phyloP scores from a whole-genome alignment of 768 basidiomycete species.

The Tulasnella sp. region DNA sequence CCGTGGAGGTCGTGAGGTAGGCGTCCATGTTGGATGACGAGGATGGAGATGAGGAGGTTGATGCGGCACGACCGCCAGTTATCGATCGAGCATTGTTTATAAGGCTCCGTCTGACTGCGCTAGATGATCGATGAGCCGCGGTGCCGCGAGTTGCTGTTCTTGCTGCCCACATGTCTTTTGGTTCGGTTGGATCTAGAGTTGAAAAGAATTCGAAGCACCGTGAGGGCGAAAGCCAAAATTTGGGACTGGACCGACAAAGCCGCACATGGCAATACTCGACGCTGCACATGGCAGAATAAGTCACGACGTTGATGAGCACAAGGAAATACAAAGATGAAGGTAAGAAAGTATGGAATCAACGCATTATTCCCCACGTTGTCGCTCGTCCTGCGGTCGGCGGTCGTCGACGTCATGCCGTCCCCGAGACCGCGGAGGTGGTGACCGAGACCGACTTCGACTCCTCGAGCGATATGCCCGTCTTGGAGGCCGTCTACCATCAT shows the following conservation, averaged over 20 bases:
- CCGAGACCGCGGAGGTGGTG: background rate
- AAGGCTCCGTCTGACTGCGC: background rate
- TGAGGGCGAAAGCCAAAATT: conserved; percentile 13
- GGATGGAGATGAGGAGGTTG: background rate
- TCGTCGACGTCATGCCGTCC: background rate
- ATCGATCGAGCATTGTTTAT: conserved; percentile 14
- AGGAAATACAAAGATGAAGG: background rate
- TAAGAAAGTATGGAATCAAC: background rate
- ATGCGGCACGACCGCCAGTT: background rate
- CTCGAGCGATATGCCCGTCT: background rate
- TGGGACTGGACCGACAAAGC: background rate
- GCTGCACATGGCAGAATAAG: background rate
- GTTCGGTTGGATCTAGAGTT: too few species aligned
- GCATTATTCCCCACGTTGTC: background rate
- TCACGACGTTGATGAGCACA: background rate
- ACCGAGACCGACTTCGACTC: background rate
- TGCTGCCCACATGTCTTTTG: conserved; percentile 1
- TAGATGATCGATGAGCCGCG: background rate
- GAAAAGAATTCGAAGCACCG: background rate
- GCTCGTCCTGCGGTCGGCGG: background rate
- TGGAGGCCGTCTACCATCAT: background rate
- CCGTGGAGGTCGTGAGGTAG: conserved; percentile 57
- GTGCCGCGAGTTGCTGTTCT: background rate
- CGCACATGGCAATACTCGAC: background rate
- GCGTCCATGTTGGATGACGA: conserved; percentile 42